Evolutionary conservation across 257 asterid species (phyloP).

Genomic region (Prunella vulgaris): DNA sequence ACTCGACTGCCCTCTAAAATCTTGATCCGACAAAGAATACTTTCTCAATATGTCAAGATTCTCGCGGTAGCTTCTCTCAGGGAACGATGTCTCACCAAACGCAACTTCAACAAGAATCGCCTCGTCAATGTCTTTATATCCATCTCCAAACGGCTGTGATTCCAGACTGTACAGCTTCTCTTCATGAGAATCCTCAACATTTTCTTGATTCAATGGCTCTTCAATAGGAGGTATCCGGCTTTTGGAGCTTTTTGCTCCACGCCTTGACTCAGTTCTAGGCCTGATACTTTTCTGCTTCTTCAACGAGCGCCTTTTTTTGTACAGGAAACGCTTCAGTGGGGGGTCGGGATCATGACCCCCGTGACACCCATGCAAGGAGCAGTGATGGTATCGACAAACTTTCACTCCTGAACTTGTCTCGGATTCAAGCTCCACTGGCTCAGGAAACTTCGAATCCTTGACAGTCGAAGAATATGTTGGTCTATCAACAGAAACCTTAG

Average conservation of each 20-base stretch:
- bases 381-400: slow-evolving; percentile 83
- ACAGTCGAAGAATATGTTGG: slow-evolving; percentile 79
- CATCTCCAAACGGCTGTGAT: slow-evolving; percentile 16
- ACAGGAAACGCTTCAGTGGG: slow-evolving; percentile 36
- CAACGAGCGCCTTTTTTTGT: slow-evolving; percentile 37
- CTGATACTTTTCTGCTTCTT: slow-evolving; percentile 35
- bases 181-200: background rate
- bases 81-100: slow-evolving; percentile 49
- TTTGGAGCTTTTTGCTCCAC: slow-evolving; percentile 18
- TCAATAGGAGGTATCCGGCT: slow-evolving; percentile 22
- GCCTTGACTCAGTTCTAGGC: slow-evolving; percentile 24
- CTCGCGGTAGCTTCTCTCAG: slow-evolving; percentile 46
- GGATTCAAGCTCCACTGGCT: slow-evolving; percentile 37
- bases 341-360: slow-evolving; percentile 35
- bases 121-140: slow-evolving; percentile 9
- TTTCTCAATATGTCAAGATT: slow-evolving; percentile 26
- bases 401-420: slow-evolving; percentile 36
- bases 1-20: slow-evolving; percentile 21
- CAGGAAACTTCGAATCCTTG: slow-evolving; percentile 58
- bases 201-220: slow-evolving; percentile 29
- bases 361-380: slow-evolving; percentile 74
- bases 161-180: slow-evolving; percentile 19
- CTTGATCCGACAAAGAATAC: slow-evolving; percentile 28
- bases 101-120: slow-evolving; percentile 31
- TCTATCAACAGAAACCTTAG: slow-evolving; percentile 34